Evolutionary conservation across 1,284 basidiomycete genomes (phyloP).

Genomic region (Pseudomicrostroma phylloplanum): DNA sequence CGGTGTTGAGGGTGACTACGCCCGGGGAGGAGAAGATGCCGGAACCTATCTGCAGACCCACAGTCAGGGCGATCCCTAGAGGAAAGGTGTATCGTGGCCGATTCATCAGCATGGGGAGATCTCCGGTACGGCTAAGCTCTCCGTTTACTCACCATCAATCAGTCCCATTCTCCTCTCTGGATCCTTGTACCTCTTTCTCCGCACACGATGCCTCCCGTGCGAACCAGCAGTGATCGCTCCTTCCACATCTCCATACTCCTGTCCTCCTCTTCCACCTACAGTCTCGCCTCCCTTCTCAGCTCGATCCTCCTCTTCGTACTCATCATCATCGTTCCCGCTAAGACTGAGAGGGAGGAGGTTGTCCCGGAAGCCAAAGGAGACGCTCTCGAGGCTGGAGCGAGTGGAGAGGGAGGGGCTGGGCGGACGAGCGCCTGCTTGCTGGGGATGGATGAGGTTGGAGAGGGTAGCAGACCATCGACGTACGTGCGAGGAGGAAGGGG

Average conservation of each 20-base stretch:
- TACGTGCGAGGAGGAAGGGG: too few relatives aligned
- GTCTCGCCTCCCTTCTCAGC: background rate
- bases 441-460: background rate
- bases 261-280: background rate
- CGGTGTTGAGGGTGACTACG: slow-evolving; percentile 43
- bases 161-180: background rate
- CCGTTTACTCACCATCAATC: background rate
- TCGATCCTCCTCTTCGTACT: slow-evolving; percentile 7
- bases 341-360: slow-evolving; percentile 34
- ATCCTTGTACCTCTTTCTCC: background rate
- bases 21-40: slow-evolving; percentile 50
- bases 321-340: slow-evolving; percentile 27
- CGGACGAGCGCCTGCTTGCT: background rate
- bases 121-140: too few relatives aligned
- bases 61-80: slow-evolving; percentile 31
- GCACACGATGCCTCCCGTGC: background rate
- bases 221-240: background rate
- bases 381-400: slow-evolving; percentile 25
- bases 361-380: slow-evolving; percentile 36
- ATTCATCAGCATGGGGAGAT: background rate
- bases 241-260: slow-evolving; percentile 12
- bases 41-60: slow-evolving; percentile 47
- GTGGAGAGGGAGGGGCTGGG: background rate
- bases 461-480: too few relatives aligned
- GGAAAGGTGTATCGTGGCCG: background rate